Base-by-base conservation (phyloP, 306 rosid genomes). In the Amphicarpaea edgeworthii region DNA sequence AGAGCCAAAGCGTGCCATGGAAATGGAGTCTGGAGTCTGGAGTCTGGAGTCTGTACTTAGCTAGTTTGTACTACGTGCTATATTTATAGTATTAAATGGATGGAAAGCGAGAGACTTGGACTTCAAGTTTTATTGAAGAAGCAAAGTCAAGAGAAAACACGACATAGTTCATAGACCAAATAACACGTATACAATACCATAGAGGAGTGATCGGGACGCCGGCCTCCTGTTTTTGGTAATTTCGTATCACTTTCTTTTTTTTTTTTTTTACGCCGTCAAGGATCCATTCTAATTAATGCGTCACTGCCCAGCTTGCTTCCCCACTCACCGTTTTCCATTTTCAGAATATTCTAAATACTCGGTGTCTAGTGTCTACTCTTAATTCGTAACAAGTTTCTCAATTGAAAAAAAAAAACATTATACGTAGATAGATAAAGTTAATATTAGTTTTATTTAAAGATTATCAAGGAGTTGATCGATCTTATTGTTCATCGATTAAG, bases 1-100 rank as follows among this genome's bases (percentile, higher is more conserved):
- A 38, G 78, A 20, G 81, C 28, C 21, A 19, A 79, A 38, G 15
- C 86, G 85, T 78, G 87, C 88, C 99, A 95, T 38, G 61, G 12
- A 54, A 8, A 12, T 30, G 24, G 23, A 61, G 43, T 61, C 15
- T 32, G 34, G n/a, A n/a, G n/a, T n/a, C n/a, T n/a, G n/a, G n/a
- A n/a, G n/a, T n/a, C n/a, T n/a, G n/a, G n/a, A n/a, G n/a, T n/a
- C n/a, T n/a, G n/a, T n/a, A n/a, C n/a, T n/a, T n/a, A n/a, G 37
- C 32, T 30, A 30, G 37, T 30, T 6, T n/a, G n/a, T n/a, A n/a
- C n/a, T 19, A 0, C 8, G 7, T 30, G 3, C 14, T 10, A 8
- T 76, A 69, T 75, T 76, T 81, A 70, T 86, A 80, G 37, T 30
- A 30, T 30, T 30, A 12, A 6, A 0, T 30, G 37, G 37, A 30